Conservation (phyloP, 1,284 basidiomycete genomes). For the Grifola frondosa region DNA sequence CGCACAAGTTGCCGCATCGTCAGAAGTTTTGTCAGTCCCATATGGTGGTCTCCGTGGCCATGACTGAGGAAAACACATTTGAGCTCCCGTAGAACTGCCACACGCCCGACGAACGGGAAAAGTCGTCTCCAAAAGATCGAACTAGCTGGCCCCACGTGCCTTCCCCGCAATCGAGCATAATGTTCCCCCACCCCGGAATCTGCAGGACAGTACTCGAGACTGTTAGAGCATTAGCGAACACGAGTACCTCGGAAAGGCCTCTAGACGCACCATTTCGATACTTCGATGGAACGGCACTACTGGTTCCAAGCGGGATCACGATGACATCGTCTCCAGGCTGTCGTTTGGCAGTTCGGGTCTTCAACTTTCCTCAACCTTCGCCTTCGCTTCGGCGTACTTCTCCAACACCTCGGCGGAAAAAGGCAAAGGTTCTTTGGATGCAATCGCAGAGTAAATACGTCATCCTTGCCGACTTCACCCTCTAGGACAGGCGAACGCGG, state of each 20-base stretch:
- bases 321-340: conserved; percentile 62
- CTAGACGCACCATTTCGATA: conserved; percentile 73
- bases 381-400: conserved; percentile 16
- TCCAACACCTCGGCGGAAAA: conserved; percentile 38
- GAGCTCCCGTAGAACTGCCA: conserved; percentile 68
- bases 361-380: conserved; percentile 5
- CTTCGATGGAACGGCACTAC: conserved; percentile 82
- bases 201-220: conserved; percentile 77
- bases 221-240: conserved; percentile 26
- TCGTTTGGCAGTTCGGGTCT: conserved; percentile 8
- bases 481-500: conserved; percentile 39
- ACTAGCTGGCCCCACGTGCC: conserved; percentile 89
- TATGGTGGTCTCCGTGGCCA: conserved; percentile 92
- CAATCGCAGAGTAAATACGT: conserved; percentile 49
- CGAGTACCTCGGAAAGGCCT: neutral
- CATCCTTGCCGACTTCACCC: conserved; percentile 29
- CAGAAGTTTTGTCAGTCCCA: conserved; percentile 78
- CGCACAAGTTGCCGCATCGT: conserved; percentile 70
- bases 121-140: conserved; percentile 72
- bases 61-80: conserved; percentile 88
- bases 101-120: conserved; percentile 38
- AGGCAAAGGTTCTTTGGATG: conserved; percentile 27
- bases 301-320: conserved; percentile 84
- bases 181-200: conserved; percentile 64
- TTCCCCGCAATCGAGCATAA: conserved; percentile 91